Percentiles rank a stretch among this genome's conserved stretches.
These are phyloP conservation scores for Saccharomycopsis guyanensis DNA, from an alignment of 805 yeast genomes.

Conservation along the genomic window DNA sequence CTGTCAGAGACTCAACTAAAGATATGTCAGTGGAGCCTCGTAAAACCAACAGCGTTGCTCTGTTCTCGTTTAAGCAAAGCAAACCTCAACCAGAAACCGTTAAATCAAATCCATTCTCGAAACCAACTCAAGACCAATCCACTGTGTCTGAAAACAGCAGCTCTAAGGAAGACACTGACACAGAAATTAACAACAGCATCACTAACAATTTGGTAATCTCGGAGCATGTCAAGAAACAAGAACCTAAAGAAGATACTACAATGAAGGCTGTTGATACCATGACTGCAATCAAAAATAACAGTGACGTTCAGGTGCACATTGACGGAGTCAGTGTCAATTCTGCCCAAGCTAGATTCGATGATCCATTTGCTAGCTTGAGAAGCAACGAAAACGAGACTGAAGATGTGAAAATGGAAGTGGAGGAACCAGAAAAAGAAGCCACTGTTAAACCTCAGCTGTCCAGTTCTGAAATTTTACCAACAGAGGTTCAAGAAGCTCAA, in stretches of 20 bases:
- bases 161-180: constrained; percentile 18
- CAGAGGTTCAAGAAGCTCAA: not conserved
- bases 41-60: not conserved
- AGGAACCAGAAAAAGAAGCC: not conserved
- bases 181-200: constrained; percentile 17
- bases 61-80: not conserved
- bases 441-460: not conserved
- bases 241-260: not conserved
- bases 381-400: not conserved
- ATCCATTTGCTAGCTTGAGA: too few species aligned
- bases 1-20: not conserved
- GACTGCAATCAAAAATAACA: too few species aligned
- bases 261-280: too few species aligned
- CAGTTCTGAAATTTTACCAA: not conserved
- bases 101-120: not conserved
- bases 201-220: constrained; percentile 12
- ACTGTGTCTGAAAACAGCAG: not conserved
- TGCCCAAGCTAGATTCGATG: too few species aligned
- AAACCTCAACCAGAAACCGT: not conserved
- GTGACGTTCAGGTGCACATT: too few species aligned
- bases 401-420: not conserved
- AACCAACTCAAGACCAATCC: not conserved
- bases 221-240: too few species aligned
- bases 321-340: too few species aligned
- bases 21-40: not conserved